These are phyloP conservation scores for Agrocybe praecox DNA, from an alignment of 768 basidiomycete genomes.

Conservation along the genomic window DNA sequence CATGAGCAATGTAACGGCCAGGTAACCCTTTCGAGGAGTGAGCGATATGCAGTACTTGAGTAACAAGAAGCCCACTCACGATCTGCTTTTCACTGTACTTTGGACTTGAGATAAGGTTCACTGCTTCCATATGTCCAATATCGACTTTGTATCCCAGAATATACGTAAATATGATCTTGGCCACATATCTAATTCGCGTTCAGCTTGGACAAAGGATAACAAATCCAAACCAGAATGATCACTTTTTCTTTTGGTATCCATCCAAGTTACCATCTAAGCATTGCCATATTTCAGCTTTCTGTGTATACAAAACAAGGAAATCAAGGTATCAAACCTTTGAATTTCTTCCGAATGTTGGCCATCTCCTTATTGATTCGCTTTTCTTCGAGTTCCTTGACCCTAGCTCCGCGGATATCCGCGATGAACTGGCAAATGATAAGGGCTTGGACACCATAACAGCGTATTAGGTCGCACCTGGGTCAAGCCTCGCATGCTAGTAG, in stretches of 20 bases:
- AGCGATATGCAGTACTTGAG: slow-evolving; percentile 6
- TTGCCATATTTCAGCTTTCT: slow-evolving; percentile 4
- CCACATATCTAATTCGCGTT: slow-evolving; percentile 73
- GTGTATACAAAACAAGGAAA: slow-evolving; percentile 1
- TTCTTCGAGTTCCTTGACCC: slow-evolving; percentile 96
- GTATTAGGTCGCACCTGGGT: slow-evolving; percentile 72
- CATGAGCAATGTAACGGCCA: slow-evolving; percentile 96
- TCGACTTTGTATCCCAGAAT: slow-evolving; percentile 99
- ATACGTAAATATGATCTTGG: slow-evolving; percentile 99
- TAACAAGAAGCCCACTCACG: slow-evolving; percentile 47
- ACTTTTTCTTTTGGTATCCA: slow-evolving; percentile 95
- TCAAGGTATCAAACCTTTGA: slow-evolving; percentile 71
- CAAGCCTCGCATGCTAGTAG: slow-evolving; percentile 87
- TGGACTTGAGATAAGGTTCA: slow-evolving; percentile 92
- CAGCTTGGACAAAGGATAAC: background rate
- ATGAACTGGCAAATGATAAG: slow-evolving; percentile 71
- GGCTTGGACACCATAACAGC: background rate
- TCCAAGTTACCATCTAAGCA: slow-evolving; percentile 78
- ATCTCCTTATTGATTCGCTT: slow-evolving; percentile 99
- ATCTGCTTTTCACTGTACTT: slow-evolving; percentile 99
- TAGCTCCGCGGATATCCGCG: slow-evolving; percentile 95
- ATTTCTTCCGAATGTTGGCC: slow-evolving; percentile 99
- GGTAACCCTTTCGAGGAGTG: slow-evolving; percentile 73
- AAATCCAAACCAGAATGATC: slow-evolving; percentile 20
- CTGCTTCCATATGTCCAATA: slow-evolving; percentile 98